phyloP scores from a whole-genome alignment of 148 eudicot species.

The Salicornia ramosissima region DNA sequence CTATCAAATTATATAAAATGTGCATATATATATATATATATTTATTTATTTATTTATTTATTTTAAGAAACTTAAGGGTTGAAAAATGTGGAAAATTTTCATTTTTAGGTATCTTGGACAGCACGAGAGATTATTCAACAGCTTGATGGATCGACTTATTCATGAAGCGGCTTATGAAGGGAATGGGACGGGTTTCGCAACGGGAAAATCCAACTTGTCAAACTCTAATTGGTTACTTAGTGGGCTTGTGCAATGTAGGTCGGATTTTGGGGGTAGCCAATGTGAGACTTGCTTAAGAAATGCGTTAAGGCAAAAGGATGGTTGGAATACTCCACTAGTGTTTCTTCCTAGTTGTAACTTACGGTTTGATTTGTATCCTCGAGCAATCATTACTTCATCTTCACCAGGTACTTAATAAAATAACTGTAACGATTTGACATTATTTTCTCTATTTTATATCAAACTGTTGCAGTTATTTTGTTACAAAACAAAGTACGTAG shows the following conservation, averaged over 20 bases:
- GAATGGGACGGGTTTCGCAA: conserved; percentile 10
- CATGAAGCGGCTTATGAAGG: not conserved
- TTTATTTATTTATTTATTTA: no score
- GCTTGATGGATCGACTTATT: conserved; percentile 6
- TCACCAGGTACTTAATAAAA: not conserved
- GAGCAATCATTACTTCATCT: no score
- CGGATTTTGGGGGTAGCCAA: conserved; percentile 16
- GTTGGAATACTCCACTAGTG: conserved; percentile 10
- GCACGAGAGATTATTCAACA: not conserved
- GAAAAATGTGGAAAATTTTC: no score
- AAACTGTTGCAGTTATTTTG: no score
- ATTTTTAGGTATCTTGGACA: not conserved
- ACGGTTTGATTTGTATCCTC: conserved; percentile 2
- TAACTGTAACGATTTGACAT: no score
- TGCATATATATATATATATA: no score
- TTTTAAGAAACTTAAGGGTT: no score
- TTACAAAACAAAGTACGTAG: no score
- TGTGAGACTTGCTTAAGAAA: conserved; percentile 16
- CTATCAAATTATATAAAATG: no score
- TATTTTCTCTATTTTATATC: no score
- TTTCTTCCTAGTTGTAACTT: conserved; percentile 18
- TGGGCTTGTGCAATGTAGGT: conserved; percentile 18
- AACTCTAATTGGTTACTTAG: not conserved
- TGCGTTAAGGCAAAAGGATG: conserved; percentile 8
- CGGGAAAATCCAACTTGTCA: not conserved